Conservation (phyloP, 1,284 basidiomycete genomes). For the Phylloboletellus chloephorus region DNA sequence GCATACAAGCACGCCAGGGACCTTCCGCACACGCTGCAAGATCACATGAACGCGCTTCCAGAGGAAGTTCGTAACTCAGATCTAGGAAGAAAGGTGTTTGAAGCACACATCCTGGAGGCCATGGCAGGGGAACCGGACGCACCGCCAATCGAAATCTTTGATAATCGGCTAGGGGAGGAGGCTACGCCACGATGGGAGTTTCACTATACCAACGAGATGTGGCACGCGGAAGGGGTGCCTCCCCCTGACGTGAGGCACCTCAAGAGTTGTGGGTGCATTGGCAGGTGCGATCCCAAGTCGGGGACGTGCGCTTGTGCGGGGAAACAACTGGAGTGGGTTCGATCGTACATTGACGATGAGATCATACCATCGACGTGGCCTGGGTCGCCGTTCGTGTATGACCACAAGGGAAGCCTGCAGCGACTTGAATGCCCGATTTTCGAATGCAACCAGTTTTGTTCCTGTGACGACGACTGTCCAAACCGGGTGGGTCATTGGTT, state of each 20-base stretch:
- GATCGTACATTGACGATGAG: constrained; percentile 33
- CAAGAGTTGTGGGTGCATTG: constrained; percentile 67
- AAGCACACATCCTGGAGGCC: constrained; percentile 52
- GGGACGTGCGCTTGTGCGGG: constrained; percentile 64
- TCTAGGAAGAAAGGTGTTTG: constrained; percentile 44
- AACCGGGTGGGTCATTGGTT: constrained; percentile 57
- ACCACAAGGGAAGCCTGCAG: constrained; percentile 51
- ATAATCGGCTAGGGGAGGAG: constrained; percentile 60
- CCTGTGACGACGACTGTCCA: constrained; percentile 72
- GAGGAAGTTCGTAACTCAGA: constrained; percentile 31
- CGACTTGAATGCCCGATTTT: constrained; percentile 62
- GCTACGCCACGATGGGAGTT: constrained; percentile 72
- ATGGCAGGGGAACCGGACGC: constrained; percentile 59
- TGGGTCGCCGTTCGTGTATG: constrained; percentile 54
- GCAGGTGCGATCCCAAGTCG: constrained; percentile 64
- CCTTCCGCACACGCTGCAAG: constrained; percentile 46
- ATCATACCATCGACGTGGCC: constrained; percentile 24
- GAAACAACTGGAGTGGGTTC: constrained; percentile 47
- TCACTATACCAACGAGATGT: constrained; percentile 71
- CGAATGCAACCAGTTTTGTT: constrained; percentile 82
- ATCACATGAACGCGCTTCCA: constrained; percentile 46
- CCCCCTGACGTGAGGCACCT: constrained; percentile 55
- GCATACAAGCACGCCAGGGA: constrained; percentile 37
- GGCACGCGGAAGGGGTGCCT: constrained; percentile 63
- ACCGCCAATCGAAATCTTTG: constrained; percentile 55